Evolutionary conservation across 306 rosid species (phyloP).

Genomic region (Fragaria nilgerrensis): DNA sequence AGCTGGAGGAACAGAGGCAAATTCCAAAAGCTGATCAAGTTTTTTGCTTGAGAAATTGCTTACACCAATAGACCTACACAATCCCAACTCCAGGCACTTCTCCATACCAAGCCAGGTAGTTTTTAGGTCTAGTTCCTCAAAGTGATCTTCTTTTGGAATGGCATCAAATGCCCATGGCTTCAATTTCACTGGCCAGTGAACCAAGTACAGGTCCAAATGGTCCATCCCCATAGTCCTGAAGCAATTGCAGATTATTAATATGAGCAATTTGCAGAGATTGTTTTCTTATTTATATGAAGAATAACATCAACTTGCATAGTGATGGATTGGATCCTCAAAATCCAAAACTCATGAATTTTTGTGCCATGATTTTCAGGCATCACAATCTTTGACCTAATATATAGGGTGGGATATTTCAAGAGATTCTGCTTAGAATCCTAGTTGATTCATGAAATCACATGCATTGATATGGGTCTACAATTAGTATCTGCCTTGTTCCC

Average conservation of each 20-base stretch:
- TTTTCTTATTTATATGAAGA: background rate
- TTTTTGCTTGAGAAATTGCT: conserved; percentile 88
- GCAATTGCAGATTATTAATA: background rate
- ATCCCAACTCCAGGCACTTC: conserved; percentile 71
- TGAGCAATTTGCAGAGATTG: background rate
- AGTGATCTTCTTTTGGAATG: conserved; percentile 76
- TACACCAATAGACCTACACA: conserved; percentile 79
- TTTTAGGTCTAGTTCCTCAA: conserved; percentile 63
- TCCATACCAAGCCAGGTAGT: conserved; percentile 84
- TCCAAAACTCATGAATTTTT: background rate
- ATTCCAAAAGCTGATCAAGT: conserved; percentile 48
- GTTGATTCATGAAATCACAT: conserved; percentile 21
- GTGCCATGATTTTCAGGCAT: conserved; percentile 14
- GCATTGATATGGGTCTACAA: conserved; percentile 2
- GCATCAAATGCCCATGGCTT: conserved; percentile 75
- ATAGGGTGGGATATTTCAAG: conserved; percentile 23
- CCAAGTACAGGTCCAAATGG: conserved; percentile 81
- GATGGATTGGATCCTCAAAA: background rate
- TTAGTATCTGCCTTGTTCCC: background rate
- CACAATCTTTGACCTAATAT: background rate
- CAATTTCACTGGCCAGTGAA: conserved; percentile 91
- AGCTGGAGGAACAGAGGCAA: conserved; percentile 64
- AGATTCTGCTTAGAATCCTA: conserved; percentile 17
- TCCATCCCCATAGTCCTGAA: conserved; percentile 69
- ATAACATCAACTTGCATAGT: background rate